A percentile compares a stretch with the other conserved stretches of the same genome.
These are phyloP conservation scores for Nymphaea thermarum DNA, from an alignment of 164 flowering plant genomes.

Conservation along the genomic window DNA sequence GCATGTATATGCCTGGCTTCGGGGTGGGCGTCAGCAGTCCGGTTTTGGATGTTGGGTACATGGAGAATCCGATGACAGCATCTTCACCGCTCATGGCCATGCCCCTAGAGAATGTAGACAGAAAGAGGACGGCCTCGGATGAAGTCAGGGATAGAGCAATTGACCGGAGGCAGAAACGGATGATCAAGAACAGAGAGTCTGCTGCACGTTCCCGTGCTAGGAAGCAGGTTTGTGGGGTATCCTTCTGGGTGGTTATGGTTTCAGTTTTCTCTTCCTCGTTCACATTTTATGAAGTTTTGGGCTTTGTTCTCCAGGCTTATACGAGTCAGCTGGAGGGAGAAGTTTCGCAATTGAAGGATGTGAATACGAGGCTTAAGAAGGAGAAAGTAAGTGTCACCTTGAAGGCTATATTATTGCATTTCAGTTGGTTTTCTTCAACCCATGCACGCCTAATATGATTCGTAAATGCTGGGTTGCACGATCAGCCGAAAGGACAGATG, in stretches of 20 bases:
- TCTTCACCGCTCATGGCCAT: slow-evolving; percentile 13
- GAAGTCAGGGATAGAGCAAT: slow-evolving; percentile 38
- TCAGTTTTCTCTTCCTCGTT: background rate
- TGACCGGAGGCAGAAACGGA: slow-evolving; percentile 47
- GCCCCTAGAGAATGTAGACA: slow-evolving; percentile 13
- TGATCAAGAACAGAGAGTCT: slow-evolving; percentile 60
- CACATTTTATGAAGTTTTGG: background rate
- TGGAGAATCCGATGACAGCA: slow-evolving; percentile 16
- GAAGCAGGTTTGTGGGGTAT: slow-evolving; percentile 30
- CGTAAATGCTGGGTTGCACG: too few relatives aligned
- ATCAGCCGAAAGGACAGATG: too few relatives aligned
- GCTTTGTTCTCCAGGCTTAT: background rate
- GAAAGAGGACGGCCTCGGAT: slow-evolving; percentile 19
- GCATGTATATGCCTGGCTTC: slow-evolving; percentile 11
- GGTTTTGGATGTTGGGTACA: slow-evolving; percentile 13
- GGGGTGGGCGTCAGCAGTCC: slow-evolving; percentile 10
- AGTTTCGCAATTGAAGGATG: background rate
- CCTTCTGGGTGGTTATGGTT: background rate
- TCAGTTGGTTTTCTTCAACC: too few relatives aligned
- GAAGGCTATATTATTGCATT: too few relatives aligned
- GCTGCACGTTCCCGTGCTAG: slow-evolving; percentile 60
- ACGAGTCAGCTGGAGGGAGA: background rate
- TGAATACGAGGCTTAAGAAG: background rate
- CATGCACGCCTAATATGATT: too few relatives aligned
- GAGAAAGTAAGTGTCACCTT: background rate